These are phyloP conservation scores for Suillus subluteus DNA, from an alignment of 768 basidiomycete species.

Conservation along the genomic window DNA sequence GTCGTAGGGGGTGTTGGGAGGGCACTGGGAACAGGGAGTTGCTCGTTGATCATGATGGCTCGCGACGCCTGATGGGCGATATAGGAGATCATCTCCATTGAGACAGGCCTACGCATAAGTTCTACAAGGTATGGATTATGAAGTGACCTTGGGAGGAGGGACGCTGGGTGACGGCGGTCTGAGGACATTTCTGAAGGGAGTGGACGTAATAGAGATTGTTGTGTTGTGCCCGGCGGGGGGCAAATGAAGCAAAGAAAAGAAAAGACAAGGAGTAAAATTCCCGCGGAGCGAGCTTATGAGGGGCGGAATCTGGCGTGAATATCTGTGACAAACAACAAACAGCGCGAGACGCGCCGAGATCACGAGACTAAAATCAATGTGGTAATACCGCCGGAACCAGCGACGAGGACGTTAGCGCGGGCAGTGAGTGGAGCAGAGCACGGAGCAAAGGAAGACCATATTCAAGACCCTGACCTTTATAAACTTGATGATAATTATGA, in stretches of 20 bases:
- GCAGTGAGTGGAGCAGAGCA: background rate
- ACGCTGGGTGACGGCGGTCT: constrained; percentile 68
- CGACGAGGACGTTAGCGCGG: background rate
- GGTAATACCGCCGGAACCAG: background rate
- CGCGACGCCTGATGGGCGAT: constrained; percentile 78
- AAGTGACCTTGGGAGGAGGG: constrained; percentile 72
- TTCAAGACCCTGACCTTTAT: constrained; percentile 2
- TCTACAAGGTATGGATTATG: constrained; percentile 84
- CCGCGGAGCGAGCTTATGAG: constrained; percentile 16
- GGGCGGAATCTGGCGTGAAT: constrained; percentile 6
- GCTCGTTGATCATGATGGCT: constrained; percentile 73
- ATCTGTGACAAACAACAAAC: constrained; percentile 17
- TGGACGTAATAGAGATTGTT: constrained; percentile 37
- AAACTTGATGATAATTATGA: constrained; percentile 4
- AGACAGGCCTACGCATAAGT: constrained; percentile 77
- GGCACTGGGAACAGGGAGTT: constrained; percentile 32
- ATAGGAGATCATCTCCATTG: constrained; percentile 84
- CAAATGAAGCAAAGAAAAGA: constrained; percentile 25
- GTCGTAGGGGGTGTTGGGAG: constrained; percentile 74
- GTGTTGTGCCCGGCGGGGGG: constrained; percentile 14
- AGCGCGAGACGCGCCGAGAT: constrained; percentile 29
- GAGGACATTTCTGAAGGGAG: constrained; percentile 39
- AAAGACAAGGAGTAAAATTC: constrained; percentile 5
- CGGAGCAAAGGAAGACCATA: background rate
- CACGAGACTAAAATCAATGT: constrained; percentile 34